phyloP scores from a whole-genome alignment of 306 rosid genomes.

The Vachellia pachyceras region DNA sequence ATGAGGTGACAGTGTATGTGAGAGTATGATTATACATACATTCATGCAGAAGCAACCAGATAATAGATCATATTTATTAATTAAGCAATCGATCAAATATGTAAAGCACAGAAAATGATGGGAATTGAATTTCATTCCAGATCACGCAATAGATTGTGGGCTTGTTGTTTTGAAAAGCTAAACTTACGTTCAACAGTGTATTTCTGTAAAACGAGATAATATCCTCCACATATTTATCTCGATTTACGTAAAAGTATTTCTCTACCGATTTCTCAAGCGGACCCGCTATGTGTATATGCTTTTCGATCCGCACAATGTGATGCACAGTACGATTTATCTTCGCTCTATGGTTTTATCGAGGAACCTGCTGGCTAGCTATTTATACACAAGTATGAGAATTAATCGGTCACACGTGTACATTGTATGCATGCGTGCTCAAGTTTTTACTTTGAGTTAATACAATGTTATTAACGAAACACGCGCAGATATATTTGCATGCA shows the following conservation, averaged over 20 bases:
- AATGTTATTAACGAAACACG: background rate
- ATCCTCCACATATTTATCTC: no score
- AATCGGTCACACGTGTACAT: no score
- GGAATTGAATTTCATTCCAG: background rate
- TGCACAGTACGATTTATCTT: background rate
- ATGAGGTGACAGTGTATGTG: background rate
- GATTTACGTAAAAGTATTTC: no score
- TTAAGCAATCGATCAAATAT: background rate
- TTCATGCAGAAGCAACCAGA: background rate
- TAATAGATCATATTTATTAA: background rate
- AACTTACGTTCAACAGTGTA: no score
- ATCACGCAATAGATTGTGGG: background rate
- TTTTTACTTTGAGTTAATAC: background rate
- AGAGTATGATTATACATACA: background rate
- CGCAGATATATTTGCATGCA: no score
- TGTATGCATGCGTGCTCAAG: no score
- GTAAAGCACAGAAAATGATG: background rate
- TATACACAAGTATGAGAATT: no score
- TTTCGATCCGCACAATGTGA: background rate
- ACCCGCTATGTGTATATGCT: no score
- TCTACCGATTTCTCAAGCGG: no score
- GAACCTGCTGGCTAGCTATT: no score
- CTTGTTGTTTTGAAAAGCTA: no score
- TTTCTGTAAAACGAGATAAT: no score
- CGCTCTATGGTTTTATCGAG: background rate